phyloP scores from a whole-genome alignment of 1,139 yeast species.

The Saccharomyces hybrid region DNA sequence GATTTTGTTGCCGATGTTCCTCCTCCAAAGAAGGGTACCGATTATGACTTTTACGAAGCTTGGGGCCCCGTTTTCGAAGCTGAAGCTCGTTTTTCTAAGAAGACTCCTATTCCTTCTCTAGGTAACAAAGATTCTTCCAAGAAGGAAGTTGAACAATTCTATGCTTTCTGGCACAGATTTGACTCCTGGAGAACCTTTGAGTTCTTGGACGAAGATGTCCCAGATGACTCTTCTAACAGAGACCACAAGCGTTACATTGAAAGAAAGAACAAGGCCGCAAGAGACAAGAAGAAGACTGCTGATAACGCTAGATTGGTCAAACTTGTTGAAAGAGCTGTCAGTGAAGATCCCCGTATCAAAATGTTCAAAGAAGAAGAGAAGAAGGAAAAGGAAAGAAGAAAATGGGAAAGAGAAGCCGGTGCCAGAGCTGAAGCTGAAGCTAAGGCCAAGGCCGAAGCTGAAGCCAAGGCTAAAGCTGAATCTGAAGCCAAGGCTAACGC shows the following conservation, averaged over 20 bases:
- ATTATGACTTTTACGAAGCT: slow-evolving; percentile 77
- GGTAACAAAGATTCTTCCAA: slow-evolving; percentile 65
- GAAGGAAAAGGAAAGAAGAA: slow-evolving; percentile 88
- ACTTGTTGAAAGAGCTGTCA: slow-evolving; percentile 78
- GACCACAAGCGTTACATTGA: slow-evolving; percentile 98
- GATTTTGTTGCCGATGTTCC: slow-evolving; percentile 79
- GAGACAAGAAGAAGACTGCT: slow-evolving; percentile 96
- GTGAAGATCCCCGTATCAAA: slow-evolving; percentile 92
- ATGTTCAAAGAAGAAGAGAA: slow-evolving; percentile 88
- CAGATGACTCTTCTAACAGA: slow-evolving; percentile 98
- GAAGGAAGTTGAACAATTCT: slow-evolving; percentile 82
- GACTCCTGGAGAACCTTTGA: slow-evolving; percentile 99
- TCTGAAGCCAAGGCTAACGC: slow-evolving; percentile 57
- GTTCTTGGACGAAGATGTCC: slow-evolving; percentile 97
- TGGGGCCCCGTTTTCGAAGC: slow-evolving; percentile 90
- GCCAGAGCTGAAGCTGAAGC: slow-evolving; percentile 93
- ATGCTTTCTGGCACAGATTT: slow-evolving; percentile 87
- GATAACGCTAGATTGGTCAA: slow-evolving; percentile 88
- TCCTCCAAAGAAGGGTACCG: slow-evolving; percentile 61
- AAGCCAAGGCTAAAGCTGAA: slow-evolving; percentile 70
- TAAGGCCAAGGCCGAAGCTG: slow-evolving; percentile 79
- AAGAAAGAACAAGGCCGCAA: slow-evolving; percentile 92
- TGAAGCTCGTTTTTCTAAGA: slow-evolving; percentile 88
- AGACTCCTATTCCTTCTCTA: slow-evolving; percentile 76
- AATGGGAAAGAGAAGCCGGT: slow-evolving; percentile 98